Evolutionary conservation across 2,329 filamentous ascomycete genomes (phyloP), one percentile per base, ranked within the genome.

Genomic region (Paracamarosporium sp.): DNA sequence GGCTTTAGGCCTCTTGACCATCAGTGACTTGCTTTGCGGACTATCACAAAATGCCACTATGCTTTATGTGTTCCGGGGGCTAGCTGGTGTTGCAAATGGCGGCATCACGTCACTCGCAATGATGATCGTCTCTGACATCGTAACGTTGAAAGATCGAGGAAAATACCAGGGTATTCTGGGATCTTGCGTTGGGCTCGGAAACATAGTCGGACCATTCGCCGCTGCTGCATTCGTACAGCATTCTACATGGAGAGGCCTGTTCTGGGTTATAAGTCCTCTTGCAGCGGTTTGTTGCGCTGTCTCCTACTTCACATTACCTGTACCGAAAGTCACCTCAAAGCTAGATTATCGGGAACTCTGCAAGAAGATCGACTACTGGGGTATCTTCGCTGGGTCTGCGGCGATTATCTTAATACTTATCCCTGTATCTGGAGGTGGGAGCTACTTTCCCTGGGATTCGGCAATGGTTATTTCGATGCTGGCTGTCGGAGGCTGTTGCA

Each of bases 371-470:
- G 87, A 90, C 68, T 87, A 83, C 61, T 81, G 76, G 24, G 88
- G 87, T 1, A 77, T 86, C 1, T 55, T 87, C 11, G 79, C 81
- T 2, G 84, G 82, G 4, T 85, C 84, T 0, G 74, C 82, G 6
- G 86, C 82, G 0, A 82, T 88, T 27, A 82, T 89, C 9, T 78
- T 89, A 12, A 63, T 90, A 1, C 77, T 90, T 17, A 86, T 90
- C 43, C 46, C 46, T 7, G 46, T 48, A 4, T 48, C 46, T 25
- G 46, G 46, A n/a, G 46, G 84, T 55, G 85, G 83, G 1, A 80
- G 81, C 0, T 85, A 86, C 57, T 87, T 86, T 60, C 70, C 78
- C 3, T 87, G 84, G 84, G 66, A 78, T 27, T 85, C 82, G 9
- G 77, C 85, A 0, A 81, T 87, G 79, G 82, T 86, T 1, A 86